Evolutionary conservation across 495 filamentous ascomycete species (phyloP), one percentile per base, ranked within the genome.

Genomic region (Daldinia bambusicola): DNA sequence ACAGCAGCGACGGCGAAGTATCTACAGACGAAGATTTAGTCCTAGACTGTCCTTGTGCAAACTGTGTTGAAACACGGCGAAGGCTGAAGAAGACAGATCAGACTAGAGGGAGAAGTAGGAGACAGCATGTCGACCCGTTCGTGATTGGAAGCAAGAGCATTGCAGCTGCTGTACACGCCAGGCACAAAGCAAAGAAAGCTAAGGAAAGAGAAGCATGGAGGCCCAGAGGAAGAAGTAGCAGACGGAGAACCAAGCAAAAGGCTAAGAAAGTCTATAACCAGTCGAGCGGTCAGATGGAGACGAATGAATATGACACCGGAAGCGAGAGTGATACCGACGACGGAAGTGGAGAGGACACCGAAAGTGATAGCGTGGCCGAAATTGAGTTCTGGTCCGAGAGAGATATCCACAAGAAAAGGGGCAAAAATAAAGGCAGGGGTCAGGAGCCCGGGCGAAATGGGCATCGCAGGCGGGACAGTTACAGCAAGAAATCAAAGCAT

Each of bases 41-140:
- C 45, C 51, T 60, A 2, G 72, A 69, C 16, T 79, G 77, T 30
- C 66, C 72, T 37, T 80, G 78, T 53, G 38, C 56, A 0, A 66
- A 72, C 8, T 80, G 77, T 38, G 55, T 64, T 18, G 34, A 9
- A 13, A 66, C 59, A 4, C 66, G 66, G 37, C 72, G 20, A 37
- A 61, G 43, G 38, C 43, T 30, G 16, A 69, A 50, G 56, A 64
- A 57, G 16, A 16, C 48, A 14, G 51, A 63, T 30, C 63, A 57
- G 26, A 22, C 55, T 9, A 70, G 20, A 43, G 32, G 4, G 6
- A 73, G 55, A 30, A 53, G 61, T 0, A 69, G 61, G 56, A 69
- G 64, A 56, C 53, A 67, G 9, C 30, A 18, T n/a, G 16, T 16
- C 10, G 53, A 63, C 4, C 64, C 67, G 0, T 63, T 62, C 7